Evolutionary conservation across 2,329 filamentous ascomycete genomes (phyloP).

Genomic region (Dactylellina parvicollis): DNA sequence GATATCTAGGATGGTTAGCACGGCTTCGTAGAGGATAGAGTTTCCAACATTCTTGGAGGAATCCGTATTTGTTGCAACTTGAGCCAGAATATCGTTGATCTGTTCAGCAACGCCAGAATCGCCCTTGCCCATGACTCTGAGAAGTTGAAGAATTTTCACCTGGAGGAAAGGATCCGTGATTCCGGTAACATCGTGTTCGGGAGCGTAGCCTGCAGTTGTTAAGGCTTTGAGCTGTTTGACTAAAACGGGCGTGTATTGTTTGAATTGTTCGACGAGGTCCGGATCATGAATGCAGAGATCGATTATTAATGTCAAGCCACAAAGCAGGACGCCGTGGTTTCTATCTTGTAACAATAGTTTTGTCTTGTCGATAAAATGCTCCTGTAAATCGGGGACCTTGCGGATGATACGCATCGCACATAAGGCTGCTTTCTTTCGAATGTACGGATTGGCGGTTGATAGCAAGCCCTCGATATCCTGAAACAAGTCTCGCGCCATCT

Average conservation of each 20-base stretch:
- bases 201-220: conserved; percentile 93
- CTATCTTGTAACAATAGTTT: conserved; percentile 82
- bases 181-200: conserved; percentile 96
- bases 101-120: conserved; percentile 90
- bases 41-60: conserved; percentile 98
- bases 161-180: conserved; percentile 98
- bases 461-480: conserved; percentile 92
- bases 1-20: conserved; percentile 96
- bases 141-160: conserved; percentile 89
- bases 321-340: conserved; percentile 94
- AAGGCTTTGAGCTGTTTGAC: conserved; percentile 92
- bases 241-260: conserved; percentile 81
- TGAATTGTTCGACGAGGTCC: conserved; percentile 88
- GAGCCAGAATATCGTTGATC: conserved; percentile 97
- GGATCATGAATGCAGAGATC: conserved; percentile 96
- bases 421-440: conserved; percentile 94
- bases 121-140: conserved; percentile 85
- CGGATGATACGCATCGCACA: conserved; percentile 99
- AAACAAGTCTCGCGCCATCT: conserved; percentile 98
- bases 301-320: conserved; percentile 87
- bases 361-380: conserved; percentile 96
- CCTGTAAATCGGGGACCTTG: conserved; percentile 95
- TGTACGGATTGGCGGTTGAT: conserved; percentile 96
- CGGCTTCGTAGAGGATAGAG: conserved; percentile 95
- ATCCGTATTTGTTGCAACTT: conserved; percentile 97